Conservation (phyloP, 2,329 filamentous ascomycete genomes). For the Penicillium sp. region DNA sequence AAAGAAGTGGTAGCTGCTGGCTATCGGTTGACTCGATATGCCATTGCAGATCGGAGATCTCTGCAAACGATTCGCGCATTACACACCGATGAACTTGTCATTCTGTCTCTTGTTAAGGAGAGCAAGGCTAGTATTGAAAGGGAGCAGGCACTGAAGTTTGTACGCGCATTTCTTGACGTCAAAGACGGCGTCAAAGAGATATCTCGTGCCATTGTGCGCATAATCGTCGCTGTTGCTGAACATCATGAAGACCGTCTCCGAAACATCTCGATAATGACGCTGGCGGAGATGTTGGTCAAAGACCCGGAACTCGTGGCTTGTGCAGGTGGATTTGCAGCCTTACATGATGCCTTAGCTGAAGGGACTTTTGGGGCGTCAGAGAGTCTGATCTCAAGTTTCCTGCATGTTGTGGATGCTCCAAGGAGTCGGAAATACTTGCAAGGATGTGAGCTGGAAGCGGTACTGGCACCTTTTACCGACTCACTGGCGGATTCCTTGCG, state of each 20-base stretch:
- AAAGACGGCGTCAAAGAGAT: constrained; percentile 88
- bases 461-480: constrained; percentile 92
- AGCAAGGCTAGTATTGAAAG: constrained; percentile 95
- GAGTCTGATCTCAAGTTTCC: constrained; percentile 78
- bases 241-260: constrained; percentile 79
- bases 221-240: constrained; percentile 86
- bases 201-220: constrained; percentile 80
- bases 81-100: constrained; percentile 89
- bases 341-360: constrained; percentile 90
- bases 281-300: constrained; percentile 85
- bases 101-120: constrained; percentile 89
- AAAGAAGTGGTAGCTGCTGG: constrained; percentile 93
- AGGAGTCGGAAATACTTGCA: constrained; percentile 76
- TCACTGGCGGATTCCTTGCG: constrained; percentile 57
- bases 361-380: constrained; percentile 91
- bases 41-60: constrained; percentile 87
- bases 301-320: constrained; percentile 78
- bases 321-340: constrained; percentile 76
- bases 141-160: constrained; percentile 94
- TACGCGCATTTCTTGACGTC: constrained; percentile 90
- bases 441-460: constrained; percentile 81
- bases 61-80: constrained; percentile 81
- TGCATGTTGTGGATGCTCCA: constrained; percentile 85
- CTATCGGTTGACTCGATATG: constrained; percentile 89
- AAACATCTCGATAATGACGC: constrained; percentile 86